Evolutionary conservation across 2,329 filamentous ascomycete species (phyloP), one percentile per base, ranked within the genome.

Genomic region (Coniochaeta ligniaria): DNA sequence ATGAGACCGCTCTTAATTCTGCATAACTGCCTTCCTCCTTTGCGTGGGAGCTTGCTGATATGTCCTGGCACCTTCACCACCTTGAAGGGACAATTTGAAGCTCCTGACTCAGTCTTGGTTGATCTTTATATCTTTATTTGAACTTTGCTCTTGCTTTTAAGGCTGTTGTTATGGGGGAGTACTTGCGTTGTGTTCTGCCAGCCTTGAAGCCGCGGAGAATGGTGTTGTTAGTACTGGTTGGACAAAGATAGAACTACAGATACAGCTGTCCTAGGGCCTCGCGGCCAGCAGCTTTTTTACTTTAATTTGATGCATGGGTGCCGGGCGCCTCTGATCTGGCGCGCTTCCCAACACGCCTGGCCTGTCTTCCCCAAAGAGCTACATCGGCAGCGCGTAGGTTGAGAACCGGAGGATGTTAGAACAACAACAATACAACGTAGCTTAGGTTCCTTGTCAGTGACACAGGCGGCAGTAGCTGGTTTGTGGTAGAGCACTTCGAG

Each of bases 1-100:
- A 92, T 83, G 89, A 90, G 86, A 79, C 79, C 82, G 84, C 83
- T 82, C 9, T 81, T 72, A 76, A n/a, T n/a, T 74, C 81, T 76
- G 74, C 87, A 82, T 76, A 76, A 74, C 74, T 28, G 70, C 73
- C 78, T 80, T 78, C 76, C 75, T 77, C 57, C 74, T 76, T 68
- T 74, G 70, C 73, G 74, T 76, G 78, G 81, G 78, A 78, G 78
- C 77, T 80, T 87, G 85, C 76, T 83, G 84, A 86, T 63, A 86
- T 88, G 84, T 84, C 77, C 78, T 76, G 81, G 83, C 83, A 79
- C 82, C 79, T 58, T 82, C 78, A 87, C 85, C 84, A 88, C 83
- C 82, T 79, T 73, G 60, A 71, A 79, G 77, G 80, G 81, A 79
- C 83, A 87, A 83, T 86, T 70, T 86, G 83, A 84, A 79, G 72